phyloP scores from a whole-genome alignment of 257 asterid genomes.

The Mentha longifolia region DNA sequence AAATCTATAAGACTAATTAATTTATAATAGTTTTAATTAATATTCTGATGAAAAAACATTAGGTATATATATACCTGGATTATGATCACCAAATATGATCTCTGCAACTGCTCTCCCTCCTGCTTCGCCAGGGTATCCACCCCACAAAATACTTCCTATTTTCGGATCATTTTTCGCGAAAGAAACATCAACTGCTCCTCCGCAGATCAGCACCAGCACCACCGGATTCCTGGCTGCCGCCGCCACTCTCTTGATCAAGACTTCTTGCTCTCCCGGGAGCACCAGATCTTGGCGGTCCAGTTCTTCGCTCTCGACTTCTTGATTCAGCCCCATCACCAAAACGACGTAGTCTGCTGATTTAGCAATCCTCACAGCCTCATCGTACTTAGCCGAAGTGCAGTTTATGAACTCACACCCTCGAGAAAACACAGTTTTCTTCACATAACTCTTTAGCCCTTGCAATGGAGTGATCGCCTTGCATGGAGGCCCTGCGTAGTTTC shows the following conservation, averaged over 20 bases:
- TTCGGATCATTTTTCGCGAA: conserved; percentile 60
- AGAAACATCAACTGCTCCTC: conserved; percentile 69
- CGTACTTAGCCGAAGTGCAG: conserved; percentile 42
- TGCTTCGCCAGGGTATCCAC: conserved; percentile 78
- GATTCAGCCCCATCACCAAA: conserved; percentile 69
- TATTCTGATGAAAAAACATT: too few relatives aligned
- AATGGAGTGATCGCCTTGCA: conserved; percentile 55
- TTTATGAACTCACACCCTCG: conserved; percentile 54
- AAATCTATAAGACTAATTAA: too few relatives aligned
- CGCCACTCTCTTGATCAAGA: conserved; percentile 45
- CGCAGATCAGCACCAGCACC: conserved; percentile 57
- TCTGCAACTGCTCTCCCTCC: conserved; percentile 74
- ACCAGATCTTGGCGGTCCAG: conserved; percentile 55
- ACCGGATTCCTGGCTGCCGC: conserved; percentile 57
- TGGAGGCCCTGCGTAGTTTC: conserved; percentile 74
- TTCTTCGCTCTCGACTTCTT: conserved; percentile 59
- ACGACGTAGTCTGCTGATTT: conserved; percentile 52
- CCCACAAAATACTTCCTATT: conserved; percentile 71
- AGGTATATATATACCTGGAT: conserved; percentile 51
- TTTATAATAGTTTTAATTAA: too few relatives aligned
- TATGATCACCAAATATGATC: conserved; percentile 68
- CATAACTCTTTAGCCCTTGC: conserved; percentile 51
- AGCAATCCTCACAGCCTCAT: conserved; percentile 37
- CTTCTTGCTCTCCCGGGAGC: conserved; percentile 62
- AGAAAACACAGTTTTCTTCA: conserved; percentile 34